phyloP scores from a whole-genome alignment of 768 basidiomycete genomes.

The Macrolepiota fuliginosa region DNA sequence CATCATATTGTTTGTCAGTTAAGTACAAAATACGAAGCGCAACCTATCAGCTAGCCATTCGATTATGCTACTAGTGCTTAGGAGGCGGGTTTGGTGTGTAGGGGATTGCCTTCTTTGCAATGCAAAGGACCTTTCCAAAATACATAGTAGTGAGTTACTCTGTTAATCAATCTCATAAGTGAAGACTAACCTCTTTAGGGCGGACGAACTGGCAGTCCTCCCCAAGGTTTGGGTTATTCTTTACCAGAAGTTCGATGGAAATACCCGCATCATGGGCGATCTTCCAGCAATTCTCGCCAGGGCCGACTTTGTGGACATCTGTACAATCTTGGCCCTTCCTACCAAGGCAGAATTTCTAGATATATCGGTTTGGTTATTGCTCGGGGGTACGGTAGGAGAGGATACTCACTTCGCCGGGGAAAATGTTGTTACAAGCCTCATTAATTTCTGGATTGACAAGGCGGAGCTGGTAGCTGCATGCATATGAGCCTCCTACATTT shows the following conservation, averaged over 20 bases:
- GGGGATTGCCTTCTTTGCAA: not conserved
- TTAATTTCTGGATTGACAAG: not conserved
- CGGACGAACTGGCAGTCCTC: not conserved
- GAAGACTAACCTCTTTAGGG: not conserved
- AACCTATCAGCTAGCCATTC: not conserved
- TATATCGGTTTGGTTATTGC: not conserved
- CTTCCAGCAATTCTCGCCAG: not conserved
- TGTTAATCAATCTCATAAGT: not conserved
- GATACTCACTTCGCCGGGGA: not conserved
- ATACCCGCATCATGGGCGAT: not conserved
- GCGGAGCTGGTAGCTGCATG: not conserved
- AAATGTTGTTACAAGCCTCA: not conserved
- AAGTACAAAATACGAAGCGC: not conserved
- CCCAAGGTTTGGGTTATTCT: not conserved
- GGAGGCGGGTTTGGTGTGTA: not conserved
- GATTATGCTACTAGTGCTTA: not conserved
- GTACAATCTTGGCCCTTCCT: not conserved
- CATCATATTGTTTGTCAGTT: not conserved
- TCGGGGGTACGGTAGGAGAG: no score
- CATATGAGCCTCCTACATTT: not conserved
- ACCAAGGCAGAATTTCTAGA: not conserved
- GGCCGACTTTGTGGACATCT: not conserved
- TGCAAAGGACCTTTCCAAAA: not conserved
- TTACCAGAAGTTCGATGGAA: not conserved
- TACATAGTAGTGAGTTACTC: not conserved